Evolutionary conservation across 495 filamentous ascomycete genomes (phyloP).

Genomic region (Bryoglossum gracile): DNA sequence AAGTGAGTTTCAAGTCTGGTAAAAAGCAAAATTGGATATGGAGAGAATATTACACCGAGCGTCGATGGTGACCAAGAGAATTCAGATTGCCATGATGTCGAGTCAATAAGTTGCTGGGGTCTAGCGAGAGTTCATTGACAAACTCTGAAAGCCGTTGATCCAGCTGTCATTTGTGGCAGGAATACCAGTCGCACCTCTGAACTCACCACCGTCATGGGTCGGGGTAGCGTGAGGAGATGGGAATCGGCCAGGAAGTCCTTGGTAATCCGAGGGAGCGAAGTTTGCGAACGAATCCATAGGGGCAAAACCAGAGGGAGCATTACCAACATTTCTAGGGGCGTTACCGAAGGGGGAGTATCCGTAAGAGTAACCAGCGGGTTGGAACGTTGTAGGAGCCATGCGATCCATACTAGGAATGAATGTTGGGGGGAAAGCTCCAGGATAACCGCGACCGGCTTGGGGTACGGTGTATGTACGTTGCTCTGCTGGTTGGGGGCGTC

Average conservation of each 20-base stretch:
- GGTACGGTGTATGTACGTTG: slow-evolving; percentile 33
- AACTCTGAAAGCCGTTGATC: slow-evolving; percentile 42
- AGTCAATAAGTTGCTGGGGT: background rate
- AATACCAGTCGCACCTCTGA: slow-evolving; percentile 11
- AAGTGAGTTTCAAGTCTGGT: too few species aligned
- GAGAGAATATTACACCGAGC: background rate
- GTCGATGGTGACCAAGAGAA: background rate
- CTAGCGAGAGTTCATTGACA: slow-evolving; percentile 46
- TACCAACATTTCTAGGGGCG: slow-evolving; percentile 31
- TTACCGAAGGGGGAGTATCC: slow-evolving; percentile 39
- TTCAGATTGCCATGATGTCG: background rate
- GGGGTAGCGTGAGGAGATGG: slow-evolving; percentile 26
- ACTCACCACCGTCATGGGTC: slow-evolving; percentile 17
- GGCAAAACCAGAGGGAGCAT: slow-evolving; percentile 23
- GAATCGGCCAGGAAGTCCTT: slow-evolving; percentile 36
- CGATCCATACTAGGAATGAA: slow-evolving; percentile 22
- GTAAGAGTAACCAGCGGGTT: slow-evolving; percentile 24
- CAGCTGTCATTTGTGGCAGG: slow-evolving; percentile 25
- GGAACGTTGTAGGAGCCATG: slow-evolving; percentile 16
- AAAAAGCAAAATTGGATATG: too few species aligned
- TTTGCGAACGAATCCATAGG: slow-evolving; percentile 37
- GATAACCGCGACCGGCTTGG: slow-evolving; percentile 33
- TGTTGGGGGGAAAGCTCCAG: slow-evolving; percentile 25
- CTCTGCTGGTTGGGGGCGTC: slow-evolving; percentile 36
- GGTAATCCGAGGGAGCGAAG: slow-evolving; percentile 38